Base-by-base conservation (phyloP, 1,139 yeast species). In the Taphrina sp. region DNA sequence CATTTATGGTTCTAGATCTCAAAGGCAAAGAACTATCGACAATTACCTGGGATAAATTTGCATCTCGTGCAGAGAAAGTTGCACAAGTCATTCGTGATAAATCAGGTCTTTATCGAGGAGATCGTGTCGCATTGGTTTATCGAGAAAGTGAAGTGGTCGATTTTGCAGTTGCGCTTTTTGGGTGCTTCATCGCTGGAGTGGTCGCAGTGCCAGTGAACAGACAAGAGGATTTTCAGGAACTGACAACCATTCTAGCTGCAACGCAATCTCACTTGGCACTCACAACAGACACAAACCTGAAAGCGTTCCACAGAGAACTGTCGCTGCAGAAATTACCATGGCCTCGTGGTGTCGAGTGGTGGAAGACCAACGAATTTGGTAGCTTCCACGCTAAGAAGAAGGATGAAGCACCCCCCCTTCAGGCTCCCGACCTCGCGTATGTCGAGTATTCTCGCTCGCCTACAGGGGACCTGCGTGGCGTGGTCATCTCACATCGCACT, bases 391-490 rank as follows among this genome's bases (percentile, higher is more conserved):
- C 79, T 0, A 77, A 80, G 29, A 77, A 81, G n/a, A 76, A 79
- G 59, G 73, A 75, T 10, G 81, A 76, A 62, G 82, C 70, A 65
- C 96, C 88, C 0, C 79, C 84, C 0, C 69, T 81, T 37, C 85
- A 82, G 61, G 78, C 81, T 22, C 82, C 86, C 5, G 95, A 87
- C 65, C 72, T 92, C 60, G 96, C 97, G 0, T 94, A 94, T 65
- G 90, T 94, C 23, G 98, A 94, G 69, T 94, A 85, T 67, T 82
- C 95, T 0, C 77, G 94, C 63, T 85, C 95, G 1, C 95, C 97
- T 0, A 80, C 87, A 17, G 97, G 97, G 1, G 95, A 90, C 63
- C 71, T 89, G 33, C 77, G 96, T 56, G 99, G 99, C 4, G 95
- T 94, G 37, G 96, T 95, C 0, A 78, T 94, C 67, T 85, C 94